These are phyloP conservation scores for Pueraria montana DNA, from an alignment of 306 rosid genomes.

Conservation along the genomic window DNA sequence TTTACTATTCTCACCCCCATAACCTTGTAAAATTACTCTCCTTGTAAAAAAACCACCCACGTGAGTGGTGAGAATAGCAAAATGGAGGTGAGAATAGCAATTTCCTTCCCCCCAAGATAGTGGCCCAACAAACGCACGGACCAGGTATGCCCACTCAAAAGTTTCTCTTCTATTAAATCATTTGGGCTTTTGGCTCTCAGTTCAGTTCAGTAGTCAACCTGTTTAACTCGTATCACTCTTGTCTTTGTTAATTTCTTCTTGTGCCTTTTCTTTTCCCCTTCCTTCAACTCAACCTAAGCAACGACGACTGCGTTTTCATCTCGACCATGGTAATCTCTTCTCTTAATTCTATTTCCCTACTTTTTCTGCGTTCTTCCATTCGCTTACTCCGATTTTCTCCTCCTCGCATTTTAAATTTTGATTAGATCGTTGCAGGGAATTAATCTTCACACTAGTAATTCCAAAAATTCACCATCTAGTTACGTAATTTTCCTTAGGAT, in stretches of 20 bases:
- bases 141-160: too few relatives aligned
- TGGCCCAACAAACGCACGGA: too few relatives aligned
- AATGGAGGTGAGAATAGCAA: too few relatives aligned
- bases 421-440: not conserved
- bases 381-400: conserved; percentile 7
- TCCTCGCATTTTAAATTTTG: not conserved
- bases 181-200: too few relatives aligned
- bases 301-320: conserved; percentile 30
- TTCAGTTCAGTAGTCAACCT: not conserved
- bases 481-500: not conserved
- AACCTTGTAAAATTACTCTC: too few relatives aligned
- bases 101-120: too few relatives aligned
- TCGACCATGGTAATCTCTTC: conserved; percentile 40
- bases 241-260: not conserved
- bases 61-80: too few relatives aligned
- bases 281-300: conserved; percentile 8
- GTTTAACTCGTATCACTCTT: not conserved
- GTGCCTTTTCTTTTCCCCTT: not conserved
- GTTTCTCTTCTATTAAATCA: too few relatives aligned
- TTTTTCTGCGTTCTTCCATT: not conserved
- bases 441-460: conserved; percentile 5
- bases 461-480: not conserved
- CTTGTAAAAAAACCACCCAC: too few relatives aligned
- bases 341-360: not conserved
- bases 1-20: too few relatives aligned